Evolutionary conservation across 345 rosid genomes (phyloP).

Genomic region (Brassica rapa): DNA sequence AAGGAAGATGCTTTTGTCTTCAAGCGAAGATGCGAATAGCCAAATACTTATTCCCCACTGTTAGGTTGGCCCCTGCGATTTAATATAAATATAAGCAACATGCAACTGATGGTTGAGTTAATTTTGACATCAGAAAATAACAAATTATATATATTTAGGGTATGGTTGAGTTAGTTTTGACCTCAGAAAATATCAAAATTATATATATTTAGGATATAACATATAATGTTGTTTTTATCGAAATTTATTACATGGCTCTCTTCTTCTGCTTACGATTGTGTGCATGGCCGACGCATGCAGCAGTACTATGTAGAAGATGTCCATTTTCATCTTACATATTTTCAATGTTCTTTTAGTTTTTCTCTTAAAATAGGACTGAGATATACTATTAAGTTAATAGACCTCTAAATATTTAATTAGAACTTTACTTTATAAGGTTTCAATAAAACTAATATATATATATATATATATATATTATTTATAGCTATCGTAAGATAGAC

Average conservation of each 20-base stretch:
- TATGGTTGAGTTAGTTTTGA: background rate
- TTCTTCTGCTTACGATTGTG: constrained; percentile 17
- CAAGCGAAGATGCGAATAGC: constrained; percentile 33
- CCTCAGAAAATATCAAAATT: background rate
- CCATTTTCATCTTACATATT: background rate
- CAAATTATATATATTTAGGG: background rate
- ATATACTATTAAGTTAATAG: background rate
- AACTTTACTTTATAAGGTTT: background rate
- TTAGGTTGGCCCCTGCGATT: background rate
- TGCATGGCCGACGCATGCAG: constrained; percentile 5
- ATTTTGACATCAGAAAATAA: background rate
- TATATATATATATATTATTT: no score
- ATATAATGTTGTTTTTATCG: background rate
- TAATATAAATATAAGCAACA: background rate
- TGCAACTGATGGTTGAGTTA: background rate
- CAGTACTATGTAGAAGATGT: background rate
- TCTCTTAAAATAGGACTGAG: background rate
- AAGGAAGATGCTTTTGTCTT: constrained; percentile 51
- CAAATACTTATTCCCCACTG: constrained; percentile 21
- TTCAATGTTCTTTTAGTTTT: background rate
- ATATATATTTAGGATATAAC: background rate
- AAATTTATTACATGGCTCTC: constrained; percentile 19
- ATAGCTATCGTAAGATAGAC: no score
- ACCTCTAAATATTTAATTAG: background rate
- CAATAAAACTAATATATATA: background rate